Base-by-base conservation (phyloP, 805 yeast species). In the Millerago galiae region DNA sequence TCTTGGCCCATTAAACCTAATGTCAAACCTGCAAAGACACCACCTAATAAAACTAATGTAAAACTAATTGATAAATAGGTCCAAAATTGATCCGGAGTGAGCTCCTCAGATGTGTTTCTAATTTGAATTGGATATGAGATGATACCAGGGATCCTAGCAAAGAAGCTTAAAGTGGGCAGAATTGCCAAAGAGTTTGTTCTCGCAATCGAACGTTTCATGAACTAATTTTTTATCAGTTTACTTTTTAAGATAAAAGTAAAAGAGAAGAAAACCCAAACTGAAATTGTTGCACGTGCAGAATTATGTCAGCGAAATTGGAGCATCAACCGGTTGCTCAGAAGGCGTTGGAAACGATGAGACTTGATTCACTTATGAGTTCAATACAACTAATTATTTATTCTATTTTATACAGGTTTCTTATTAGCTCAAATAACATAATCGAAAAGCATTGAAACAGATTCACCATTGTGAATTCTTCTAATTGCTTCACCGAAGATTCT, bases 1-100 rank as follows among this genome's bases (percentile, higher is more conserved):
- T 91, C 98, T 63, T 91, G 98, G 52, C 98, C 98, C 99, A 91
- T 91, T 10, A 91, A 73, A 2, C 93, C 98, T 38, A 91, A 69
- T n/a, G 99, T 93, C 34, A 91, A 71, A 8, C 95, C 95, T 5
- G 95, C 95, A 70, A 87, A 87, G n/a, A 84, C 80, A 51, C 95
- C 95, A 45, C 95, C 95, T 4, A 83, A 68, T 29, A 87, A 55
- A 2, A 86, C 95, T 18, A 86, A 68, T 17, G 67, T 50, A 7
- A 74, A 70, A 1, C 93, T 81, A 12, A 81, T 67, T 38, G 46
- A 12, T 14, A 57, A 46, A 35, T 57, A 55, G n/a, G 50, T 42
- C 56, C 59, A 57, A 38, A 49, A 55, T 40, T 55, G 51, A 26
- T 52, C 37, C 1, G 51, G 17, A 1, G 56, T 47, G n/a, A 56